Base-by-base conservation (phyloP, 805 yeast species). In the Lachancea cidri region DNA sequence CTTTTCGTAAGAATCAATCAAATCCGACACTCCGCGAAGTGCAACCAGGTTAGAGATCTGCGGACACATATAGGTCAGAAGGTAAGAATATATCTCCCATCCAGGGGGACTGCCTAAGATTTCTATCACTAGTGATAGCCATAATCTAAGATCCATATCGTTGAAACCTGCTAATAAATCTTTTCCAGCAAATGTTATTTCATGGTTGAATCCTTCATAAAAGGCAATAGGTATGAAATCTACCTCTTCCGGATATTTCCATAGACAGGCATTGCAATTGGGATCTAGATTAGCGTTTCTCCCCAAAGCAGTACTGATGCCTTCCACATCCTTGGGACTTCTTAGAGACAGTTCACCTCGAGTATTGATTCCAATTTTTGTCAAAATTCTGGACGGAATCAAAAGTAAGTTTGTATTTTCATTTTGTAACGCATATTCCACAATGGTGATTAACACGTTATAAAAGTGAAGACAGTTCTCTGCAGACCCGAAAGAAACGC, bases 31-130 rank as follows among this genome's bases (percentile, higher is more conserved):
- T 3, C 66, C 60, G 25, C 64, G 58, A 48, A 82, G 82, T 6
- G 86, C 62, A 11, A 60, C 62, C 47, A 78, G 56, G 49, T 79
- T 81, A 8, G 84, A 68, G 22, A 86, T 53, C 52, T 85, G 94
- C 0, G 86, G 76, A 51, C 87, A 79, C 40, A 84, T 68, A 57
- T 83, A 86, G 0, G 83, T 76, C 68, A 81, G 66, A 1, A 79
- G 59, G 52, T 69, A 82, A 0, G 88, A 77, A 57, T 80, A 85
- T 1, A 77, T 56, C 46, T 83, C 91, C 93, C 91, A 85, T 44
- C 74, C 73, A 14, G 74, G 67, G 30, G 79, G 79, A 3, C 67
- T 65, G 9, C 73, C 72, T 48, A 84, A 53, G 0, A 80, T 66
- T 5, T 65, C 61, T 8, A 73, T 56, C 4, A 80, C 75, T 9